Conservation (phyloP, 805 yeast genomes). For the Kazachstania taianensis region DNA sequence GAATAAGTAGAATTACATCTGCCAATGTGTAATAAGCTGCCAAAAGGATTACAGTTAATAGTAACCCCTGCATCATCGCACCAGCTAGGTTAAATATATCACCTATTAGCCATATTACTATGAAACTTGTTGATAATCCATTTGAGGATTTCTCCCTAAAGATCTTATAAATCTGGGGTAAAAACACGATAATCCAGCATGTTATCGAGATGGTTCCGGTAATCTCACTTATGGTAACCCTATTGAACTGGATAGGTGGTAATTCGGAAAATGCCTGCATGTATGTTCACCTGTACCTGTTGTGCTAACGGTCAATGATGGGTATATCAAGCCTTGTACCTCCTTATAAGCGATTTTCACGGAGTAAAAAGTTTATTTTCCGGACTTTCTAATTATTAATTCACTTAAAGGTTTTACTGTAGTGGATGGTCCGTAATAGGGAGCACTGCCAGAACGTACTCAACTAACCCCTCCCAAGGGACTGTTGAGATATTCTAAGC, state of each 20-base stretch:
- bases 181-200: constrained; percentile 97
- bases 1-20: constrained; percentile 73
- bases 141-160: constrained; percentile 78
- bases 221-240: constrained; percentile 67
- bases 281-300: too few relatives aligned
- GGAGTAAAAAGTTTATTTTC: too few relatives aligned
- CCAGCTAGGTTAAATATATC: constrained; percentile 91
- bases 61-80: constrained; percentile 75
- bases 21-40: constrained; percentile 91
- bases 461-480: too few relatives aligned
- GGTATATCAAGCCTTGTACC: too few relatives aligned
- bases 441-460: too few relatives aligned
- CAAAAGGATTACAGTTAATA: constrained; percentile 88
- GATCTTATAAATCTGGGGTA: constrained; percentile 92
- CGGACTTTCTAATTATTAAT: too few relatives aligned
- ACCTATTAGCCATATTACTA: constrained; percentile 85
- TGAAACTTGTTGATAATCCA: constrained; percentile 78
- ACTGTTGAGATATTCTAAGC: too few relatives aligned
- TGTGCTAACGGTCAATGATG: too few relatives aligned
- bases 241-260: constrained; percentile 47
- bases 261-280: not conserved
- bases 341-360: too few relatives aligned
- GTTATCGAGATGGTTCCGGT: constrained; percentile 77
- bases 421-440: too few relatives aligned
- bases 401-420: too few relatives aligned